phyloP scores from a whole-genome alignment of 495 filamentous ascomycete species.

The Trichoderma erinaceum region DNA sequence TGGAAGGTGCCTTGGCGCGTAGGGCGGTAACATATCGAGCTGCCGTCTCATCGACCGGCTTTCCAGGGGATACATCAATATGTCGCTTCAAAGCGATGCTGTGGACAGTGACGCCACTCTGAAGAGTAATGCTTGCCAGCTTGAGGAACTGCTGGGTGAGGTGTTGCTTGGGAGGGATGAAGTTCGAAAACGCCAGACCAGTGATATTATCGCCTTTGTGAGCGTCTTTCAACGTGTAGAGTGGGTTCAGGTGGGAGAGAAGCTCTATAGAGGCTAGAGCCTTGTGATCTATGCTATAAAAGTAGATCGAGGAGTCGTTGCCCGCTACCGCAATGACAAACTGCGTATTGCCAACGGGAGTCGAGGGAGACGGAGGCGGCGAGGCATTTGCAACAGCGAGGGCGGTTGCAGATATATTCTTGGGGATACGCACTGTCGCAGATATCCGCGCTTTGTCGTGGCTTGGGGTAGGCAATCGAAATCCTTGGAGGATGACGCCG shows the following conservation, averaged over 20 bases:
- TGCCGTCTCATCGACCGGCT: constrained; percentile 35
- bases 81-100: constrained; percentile 60
- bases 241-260: constrained; percentile 50
- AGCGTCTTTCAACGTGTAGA: constrained; percentile 61
- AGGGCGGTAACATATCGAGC: constrained; percentile 63
- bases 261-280: constrained; percentile 40
- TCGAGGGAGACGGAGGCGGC: constrained; percentile 38
- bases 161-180: constrained; percentile 46
- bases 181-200: constrained; percentile 70
- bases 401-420: constrained; percentile 50
- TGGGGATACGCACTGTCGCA: constrained; percentile 37
- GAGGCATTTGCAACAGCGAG: constrained; percentile 66
- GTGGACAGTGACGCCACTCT: constrained; percentile 80
- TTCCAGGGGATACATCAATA: constrained; percentile 40
- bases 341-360: constrained; percentile 54
- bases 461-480: constrained; percentile 35
- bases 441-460: constrained; percentile 38
- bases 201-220: constrained; percentile 78
- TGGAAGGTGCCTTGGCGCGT: constrained; percentile 46
- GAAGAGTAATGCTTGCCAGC: constrained; percentile 78
- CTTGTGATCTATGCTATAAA: constrained; percentile 64
- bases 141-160: constrained; percentile 58
- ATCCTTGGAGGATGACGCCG: constrained; percentile 47
- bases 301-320: constrained; percentile 71
- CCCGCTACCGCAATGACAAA: constrained; percentile 76